phyloP scores from a whole-genome alignment of 371 early-diverging fungal genomes.

The Apophysomyces sp. region DNA sequence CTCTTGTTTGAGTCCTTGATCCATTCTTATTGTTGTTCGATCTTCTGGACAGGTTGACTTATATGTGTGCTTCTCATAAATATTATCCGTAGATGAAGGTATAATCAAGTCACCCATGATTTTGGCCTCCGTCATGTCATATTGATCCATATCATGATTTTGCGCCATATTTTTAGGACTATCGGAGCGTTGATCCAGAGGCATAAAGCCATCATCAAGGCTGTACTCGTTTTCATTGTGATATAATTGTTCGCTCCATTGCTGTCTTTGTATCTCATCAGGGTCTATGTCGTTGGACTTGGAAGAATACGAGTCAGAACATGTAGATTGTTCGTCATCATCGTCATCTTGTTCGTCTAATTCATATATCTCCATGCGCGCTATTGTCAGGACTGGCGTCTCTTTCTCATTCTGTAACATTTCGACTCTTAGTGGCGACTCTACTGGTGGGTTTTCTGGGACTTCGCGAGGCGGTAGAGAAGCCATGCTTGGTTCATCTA shows the following conservation, averaged over 20 bases:
- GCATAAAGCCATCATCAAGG: background rate
- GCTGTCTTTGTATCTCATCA: background rate
- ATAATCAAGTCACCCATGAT: too few species aligned
- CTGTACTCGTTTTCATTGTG: background rate
- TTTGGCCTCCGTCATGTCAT: too few species aligned
- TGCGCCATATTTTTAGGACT: background rate
- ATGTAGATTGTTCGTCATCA: background rate
- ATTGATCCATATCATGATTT: background rate
- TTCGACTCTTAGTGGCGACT: background rate
- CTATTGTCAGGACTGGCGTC: background rate
- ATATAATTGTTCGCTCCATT: background rate
- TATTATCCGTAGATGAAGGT: background rate
- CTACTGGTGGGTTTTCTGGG: background rate
- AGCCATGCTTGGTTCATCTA: background rate
- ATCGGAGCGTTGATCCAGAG: too few species aligned
- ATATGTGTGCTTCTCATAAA: background rate
- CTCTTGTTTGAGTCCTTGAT: too few species aligned
- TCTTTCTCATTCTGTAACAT: background rate
- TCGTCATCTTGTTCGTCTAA: background rate
- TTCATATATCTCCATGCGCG: background rate
- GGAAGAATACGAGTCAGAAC: background rate
- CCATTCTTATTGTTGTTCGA: background rate
- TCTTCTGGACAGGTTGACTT: background rate
- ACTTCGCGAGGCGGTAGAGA: background rate
- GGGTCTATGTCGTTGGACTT: background rate